These are phyloP conservation scores for Kalmusia sp. DNA, from an alignment of 2,329 filamentous ascomycete species.

Conservation along the genomic window DNA sequence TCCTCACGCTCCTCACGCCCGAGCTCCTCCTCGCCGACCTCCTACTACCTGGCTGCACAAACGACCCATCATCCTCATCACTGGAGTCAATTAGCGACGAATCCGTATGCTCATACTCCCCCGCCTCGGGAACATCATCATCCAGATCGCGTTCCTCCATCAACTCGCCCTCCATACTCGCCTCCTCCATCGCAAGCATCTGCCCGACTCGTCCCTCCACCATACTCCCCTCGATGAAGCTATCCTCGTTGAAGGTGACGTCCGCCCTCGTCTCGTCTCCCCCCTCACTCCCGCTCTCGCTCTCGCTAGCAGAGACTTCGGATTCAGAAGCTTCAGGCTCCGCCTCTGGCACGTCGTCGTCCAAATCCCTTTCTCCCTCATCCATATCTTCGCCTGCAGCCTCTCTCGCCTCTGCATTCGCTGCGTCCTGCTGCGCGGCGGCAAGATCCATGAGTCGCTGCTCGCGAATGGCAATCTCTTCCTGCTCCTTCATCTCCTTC, in stretches of 20 bases:
- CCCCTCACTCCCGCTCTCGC: slow-evolving; percentile 42
- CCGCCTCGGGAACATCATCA: slow-evolving; percentile 60
- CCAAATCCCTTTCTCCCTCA: slow-evolving; percentile 48
- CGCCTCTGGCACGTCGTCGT: slow-evolving; percentile 49
- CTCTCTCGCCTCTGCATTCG: slow-evolving; percentile 48
- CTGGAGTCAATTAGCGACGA: slow-evolving; percentile 56
- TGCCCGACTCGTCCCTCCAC: slow-evolving; percentile 45
- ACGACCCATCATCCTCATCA: slow-evolving; percentile 32
- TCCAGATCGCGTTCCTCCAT: slow-evolving; percentile 58
- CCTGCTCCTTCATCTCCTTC: slow-evolving; percentile 85
- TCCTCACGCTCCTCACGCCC: slow-evolving; percentile 26
- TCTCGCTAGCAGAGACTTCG: slow-evolving; percentile 48
- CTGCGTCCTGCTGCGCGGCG: slow-evolving; percentile 57
- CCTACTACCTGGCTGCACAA: slow-evolving; percentile 26
- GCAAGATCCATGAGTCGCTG: slow-evolving; percentile 76
- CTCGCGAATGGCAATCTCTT: slow-evolving; percentile 75
- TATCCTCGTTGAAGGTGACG: slow-evolving; percentile 59
- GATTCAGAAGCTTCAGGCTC: slow-evolving; percentile 40
- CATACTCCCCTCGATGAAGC: slow-evolving; percentile 55
- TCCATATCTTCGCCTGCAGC: slow-evolving; percentile 50
- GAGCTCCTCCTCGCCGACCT: slow-evolving; percentile 25
- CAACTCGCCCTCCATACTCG: slow-evolving; percentile 54
- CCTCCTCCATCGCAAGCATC: slow-evolving; percentile 54
- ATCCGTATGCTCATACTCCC: slow-evolving; percentile 62
- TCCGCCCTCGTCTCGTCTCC: slow-evolving; percentile 42